Base-by-base conservation (phyloP, 176 grass and related monocot genomes). In the Saccharum spontaneum region DNA sequence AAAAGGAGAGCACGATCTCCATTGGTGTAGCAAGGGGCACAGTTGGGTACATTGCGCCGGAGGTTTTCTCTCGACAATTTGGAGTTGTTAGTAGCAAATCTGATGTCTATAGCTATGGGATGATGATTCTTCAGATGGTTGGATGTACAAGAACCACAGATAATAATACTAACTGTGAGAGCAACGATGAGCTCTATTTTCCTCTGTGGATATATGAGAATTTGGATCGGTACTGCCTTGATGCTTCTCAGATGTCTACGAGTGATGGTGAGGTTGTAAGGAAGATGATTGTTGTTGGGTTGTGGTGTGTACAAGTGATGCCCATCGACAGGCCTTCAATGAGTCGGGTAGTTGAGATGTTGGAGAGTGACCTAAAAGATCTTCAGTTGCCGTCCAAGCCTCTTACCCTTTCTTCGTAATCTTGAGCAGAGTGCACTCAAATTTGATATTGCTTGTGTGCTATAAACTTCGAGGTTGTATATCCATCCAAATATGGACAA, bases 31-130 rank as follows among this genome's bases (percentile, higher is more conserved):
- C 81, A 44, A 87, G 80, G 82, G 80, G 86, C 9, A 88, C 86
- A 40, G 17, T 88, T 6, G 86, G 68, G 4, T 70, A 70, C 68
- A 70, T 70, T 23, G 68, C 68, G 1, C 37, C 68, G 1, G 37
- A 41, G 65, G 40, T 88, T 1, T 88, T 36, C 48, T 87, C 80
- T 0, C 87, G 78, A 41, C 75, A 70, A 16, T 87, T 80, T 71
- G 89, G 89, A 62, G 30, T 33, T 67, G 52, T 87, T 8, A 86
- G 50, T 37, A 89, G 87, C 69, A 92, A 89, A 31, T 92, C 87
- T 23, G 90, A 92, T 49, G 90, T 89, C 12, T 92, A 92, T 9
- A 92, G 90, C 18, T 92, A 89, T 18, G 90, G 90, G 64, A 92
- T 89, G 90, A 84, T 92, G 84, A 12, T 92, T 14, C 87, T 92